Percentiles rank a stretch among this genome's conserved stretches.
Evolutionary conservation across 495 filamentous ascomycete genomes (phyloP).

Genomic region (Penicillium diatomitis): DNA sequence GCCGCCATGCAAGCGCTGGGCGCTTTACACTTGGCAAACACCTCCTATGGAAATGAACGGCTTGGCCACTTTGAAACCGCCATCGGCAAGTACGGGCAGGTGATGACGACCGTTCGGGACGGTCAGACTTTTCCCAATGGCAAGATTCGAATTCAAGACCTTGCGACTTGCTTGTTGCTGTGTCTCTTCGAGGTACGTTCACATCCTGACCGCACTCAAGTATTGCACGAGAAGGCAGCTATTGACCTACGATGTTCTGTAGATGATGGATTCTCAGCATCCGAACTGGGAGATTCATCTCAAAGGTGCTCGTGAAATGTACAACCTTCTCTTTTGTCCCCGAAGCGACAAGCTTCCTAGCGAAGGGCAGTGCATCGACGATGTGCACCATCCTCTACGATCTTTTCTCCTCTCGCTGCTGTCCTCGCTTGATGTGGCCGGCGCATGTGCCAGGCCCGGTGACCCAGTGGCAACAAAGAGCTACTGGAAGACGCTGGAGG

Average conservation of each 20-base stretch:
- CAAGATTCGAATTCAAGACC: slow-evolving; percentile 24
- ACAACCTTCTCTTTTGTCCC: slow-evolving; percentile 27
- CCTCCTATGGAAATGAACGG: slow-evolving; percentile 22
- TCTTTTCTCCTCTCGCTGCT: slow-evolving; percentile 33
- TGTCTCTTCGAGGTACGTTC: slow-evolving; percentile 32
- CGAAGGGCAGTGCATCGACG: slow-evolving; percentile 25
- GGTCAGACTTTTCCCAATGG: slow-evolving; percentile 20
- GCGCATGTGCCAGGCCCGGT: slow-evolving; percentile 31
- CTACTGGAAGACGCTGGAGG: slow-evolving; percentile 32
- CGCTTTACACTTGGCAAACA: slow-evolving; percentile 35
- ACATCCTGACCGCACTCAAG: too few relatives aligned
- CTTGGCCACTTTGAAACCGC: slow-evolving; percentile 33
- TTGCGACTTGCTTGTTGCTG: slow-evolving; percentile 33
- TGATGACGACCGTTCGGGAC: slow-evolving; percentile 28
- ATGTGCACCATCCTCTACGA: slow-evolving; percentile 30
- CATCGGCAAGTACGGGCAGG: slow-evolving; percentile 32
- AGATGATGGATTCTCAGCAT: slow-evolving; percentile 41
- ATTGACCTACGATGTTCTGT: not conserved
- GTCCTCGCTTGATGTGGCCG: slow-evolving; percentile 34
- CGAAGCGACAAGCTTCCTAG: slow-evolving; percentile 15
- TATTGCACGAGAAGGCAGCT: not conserved
- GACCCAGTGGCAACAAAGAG: slow-evolving; percentile 31
- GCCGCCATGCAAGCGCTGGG: slow-evolving; percentile 37
- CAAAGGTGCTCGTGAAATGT: slow-evolving; percentile 34
- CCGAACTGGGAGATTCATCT: slow-evolving; percentile 35